These are phyloP conservation scores for Eucalyptus urophylla DNA, from an alignment of 345 rosid species.

Conservation along the genomic window DNA sequence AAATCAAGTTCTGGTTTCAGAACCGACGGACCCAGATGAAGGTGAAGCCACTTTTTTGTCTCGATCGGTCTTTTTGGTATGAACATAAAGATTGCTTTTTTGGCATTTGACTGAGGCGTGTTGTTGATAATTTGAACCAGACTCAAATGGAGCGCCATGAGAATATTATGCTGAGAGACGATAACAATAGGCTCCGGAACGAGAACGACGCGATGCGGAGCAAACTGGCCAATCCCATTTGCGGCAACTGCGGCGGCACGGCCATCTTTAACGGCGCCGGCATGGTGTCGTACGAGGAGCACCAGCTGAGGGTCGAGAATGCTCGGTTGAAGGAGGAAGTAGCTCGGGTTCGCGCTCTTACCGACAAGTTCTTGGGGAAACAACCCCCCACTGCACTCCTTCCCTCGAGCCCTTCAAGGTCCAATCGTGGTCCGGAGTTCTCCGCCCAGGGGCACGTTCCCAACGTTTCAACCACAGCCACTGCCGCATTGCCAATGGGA, in stretches of 20 bases:
- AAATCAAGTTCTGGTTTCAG: conserved; percentile 83
- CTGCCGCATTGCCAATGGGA: background rate
- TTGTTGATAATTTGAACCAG: conserved; percentile 12
- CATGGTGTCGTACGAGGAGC: conserved; percentile 20
- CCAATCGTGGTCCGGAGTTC: background rate
- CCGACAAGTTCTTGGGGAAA: conserved; percentile 49
- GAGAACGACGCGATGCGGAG: conserved; percentile 48
- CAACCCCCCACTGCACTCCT: conserved; percentile 12
- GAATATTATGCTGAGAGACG: conserved; percentile 47
- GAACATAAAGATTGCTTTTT: background rate
- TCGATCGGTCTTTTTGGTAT: background rate
- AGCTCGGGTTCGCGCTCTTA: conserved; percentile 21
- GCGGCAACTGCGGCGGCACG: conserved; percentile 60
- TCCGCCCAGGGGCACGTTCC: background rate
- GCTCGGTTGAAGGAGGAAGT: conserved; percentile 54
- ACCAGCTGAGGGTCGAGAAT: conserved; percentile 51
- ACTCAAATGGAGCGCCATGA: conserved; percentile 69
- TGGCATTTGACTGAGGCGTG: background rate
- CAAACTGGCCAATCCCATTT: conserved; percentile 28
- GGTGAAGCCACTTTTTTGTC: conserved; percentile 13
- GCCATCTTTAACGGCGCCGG: conserved; percentile 17
- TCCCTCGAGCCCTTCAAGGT: conserved; percentile 13
- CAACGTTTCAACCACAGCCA: background rate
- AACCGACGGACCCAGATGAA: conserved; percentile 75
- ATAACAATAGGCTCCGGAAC: conserved; percentile 48